Base-by-base conservation (phyloP, 169 alveolate species). In the Blepharisma undulans region DNA sequence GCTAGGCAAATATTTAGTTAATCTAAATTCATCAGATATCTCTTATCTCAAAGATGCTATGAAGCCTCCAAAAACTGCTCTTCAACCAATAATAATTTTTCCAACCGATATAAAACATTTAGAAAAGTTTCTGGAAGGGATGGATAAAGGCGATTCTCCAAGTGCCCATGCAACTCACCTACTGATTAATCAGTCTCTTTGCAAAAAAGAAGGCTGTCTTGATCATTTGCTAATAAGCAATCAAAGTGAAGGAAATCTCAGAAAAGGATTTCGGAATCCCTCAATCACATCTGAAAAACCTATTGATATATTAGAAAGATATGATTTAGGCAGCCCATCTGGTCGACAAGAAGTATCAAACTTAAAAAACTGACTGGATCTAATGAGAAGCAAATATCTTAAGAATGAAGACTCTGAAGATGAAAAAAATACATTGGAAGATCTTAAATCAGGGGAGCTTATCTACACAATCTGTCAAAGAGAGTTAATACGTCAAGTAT, bases 381-480 rank as follows among this genome's bases (percentile, higher is more conserved):
- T 29, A 32, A 78, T 78, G 86, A 78, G 34, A 22, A 29, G 86
- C 60, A 27, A 78, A 78, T 36, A 34, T 59, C 22, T 84, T 21
- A 29, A 18, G 14, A 48, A 5, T 3, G 61, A 12, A 0, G 60
- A 32, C 2, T 78, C 61, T 78, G 86, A 78, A 78, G 86, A 78
- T 78, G 86, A 78, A 78, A 32, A 76, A 25, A 32, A 22, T 32
- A 78, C 86, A 1, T 25, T 22, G 8, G 86, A 78, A 78, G 34
- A 78, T 12, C 71, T 78, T 7, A 25, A 61, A 29, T 21, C 61
- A 21, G 86, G 61, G 0, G 60, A 78, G 34, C 61, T 78, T 14
- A 36, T 78, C 3, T 78, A 78, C 60, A 78, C 86, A 32, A 78
- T 78, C 4, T 78, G 86, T n/a, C 61, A 27, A 78, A 78, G 86